Conservation (phyloP, 2,329 filamentous ascomycete species). For the Penicillium fuscoglaucum region DNA sequence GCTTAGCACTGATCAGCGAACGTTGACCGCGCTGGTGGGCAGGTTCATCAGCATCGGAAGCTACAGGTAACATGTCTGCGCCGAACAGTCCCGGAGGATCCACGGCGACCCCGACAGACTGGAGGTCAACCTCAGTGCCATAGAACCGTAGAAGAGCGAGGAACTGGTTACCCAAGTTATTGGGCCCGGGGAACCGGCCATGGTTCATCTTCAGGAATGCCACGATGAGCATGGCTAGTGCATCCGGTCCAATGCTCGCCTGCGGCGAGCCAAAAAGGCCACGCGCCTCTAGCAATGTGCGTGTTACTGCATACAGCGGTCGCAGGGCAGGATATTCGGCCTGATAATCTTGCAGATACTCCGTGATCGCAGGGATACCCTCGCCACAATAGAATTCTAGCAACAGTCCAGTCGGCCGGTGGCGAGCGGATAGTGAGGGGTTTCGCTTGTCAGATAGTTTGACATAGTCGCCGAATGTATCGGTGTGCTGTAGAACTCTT, state of each 20-base stretch:
- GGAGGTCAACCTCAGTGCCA: constrained; percentile 46
- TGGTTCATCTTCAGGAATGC: constrained; percentile 52
- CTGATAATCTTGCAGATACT: constrained; percentile 50
- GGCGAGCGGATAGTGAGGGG: constrained; percentile 39
- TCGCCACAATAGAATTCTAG: constrained; percentile 55
- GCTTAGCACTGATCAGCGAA: constrained; percentile 38
- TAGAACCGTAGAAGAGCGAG: constrained; percentile 54
- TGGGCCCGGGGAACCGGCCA: constrained; percentile 29
- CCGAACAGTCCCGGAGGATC: constrained; percentile 49
- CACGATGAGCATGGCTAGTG: constrained; percentile 58
- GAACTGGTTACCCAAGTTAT: constrained; percentile 47
- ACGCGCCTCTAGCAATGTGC: constrained; percentile 53
- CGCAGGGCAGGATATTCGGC: constrained; percentile 52
- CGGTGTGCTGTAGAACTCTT: constrained; percentile 21
- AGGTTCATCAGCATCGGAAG: constrained; percentile 14
- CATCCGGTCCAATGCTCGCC: constrained; percentile 56
- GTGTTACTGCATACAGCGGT: constrained; percentile 52
- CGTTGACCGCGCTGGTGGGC: constrained; percentile 42
- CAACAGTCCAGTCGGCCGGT: constrained; percentile 51
- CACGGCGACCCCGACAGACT: constrained; percentile 50
- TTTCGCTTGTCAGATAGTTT: constrained; percentile 27
- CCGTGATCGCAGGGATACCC: constrained; percentile 40
- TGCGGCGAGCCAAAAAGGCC: constrained; percentile 50
- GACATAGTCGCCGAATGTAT: constrained; percentile 23
- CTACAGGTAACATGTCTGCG: constrained; percentile 16